Percentiles rank a stretch among this genome's conserved stretches.
phyloP scores from a whole-genome alignment of 2,329 filamentous ascomycete genomes.

The Periconia digitata region DNA sequence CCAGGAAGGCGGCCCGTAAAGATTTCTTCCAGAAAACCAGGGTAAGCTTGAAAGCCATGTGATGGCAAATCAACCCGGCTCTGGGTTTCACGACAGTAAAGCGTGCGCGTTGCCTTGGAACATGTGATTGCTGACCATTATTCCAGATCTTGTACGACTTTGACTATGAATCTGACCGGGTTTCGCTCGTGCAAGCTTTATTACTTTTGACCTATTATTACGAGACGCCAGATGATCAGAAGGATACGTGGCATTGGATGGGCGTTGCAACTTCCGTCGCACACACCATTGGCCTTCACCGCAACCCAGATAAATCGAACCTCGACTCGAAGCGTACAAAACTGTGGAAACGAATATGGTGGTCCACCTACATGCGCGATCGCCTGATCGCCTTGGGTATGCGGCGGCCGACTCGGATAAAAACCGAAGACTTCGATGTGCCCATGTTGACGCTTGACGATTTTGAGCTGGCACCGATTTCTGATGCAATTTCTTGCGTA shows the following conservation, averaged over 20 bases:
- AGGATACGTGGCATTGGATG: constrained; percentile 99
- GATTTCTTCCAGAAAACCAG: constrained; percentile 87
- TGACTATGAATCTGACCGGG: constrained; percentile 88
- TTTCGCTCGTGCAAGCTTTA: constrained; percentile 83
- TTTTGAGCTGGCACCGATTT: constrained; percentile 74
- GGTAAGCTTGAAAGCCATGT: constrained; percentile 53
- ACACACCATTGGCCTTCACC: constrained; percentile 89
- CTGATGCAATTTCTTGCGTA: constrained; percentile 69
- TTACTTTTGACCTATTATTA: constrained; percentile 98
- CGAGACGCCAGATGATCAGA: constrained; percentile 93
- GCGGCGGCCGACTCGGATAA: constrained; percentile 88
- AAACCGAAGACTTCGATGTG: constrained; percentile 90
- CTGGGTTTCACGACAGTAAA: too few species aligned
- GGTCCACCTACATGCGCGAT: constrained; percentile 96
- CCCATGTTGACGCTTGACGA: constrained; percentile 84
- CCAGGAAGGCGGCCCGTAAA: constrained; percentile 79
- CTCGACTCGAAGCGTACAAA: constrained; percentile 75
- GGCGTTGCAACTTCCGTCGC: constrained; percentile 90
- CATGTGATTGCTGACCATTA: neutral
- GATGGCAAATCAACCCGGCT: too few species aligned
- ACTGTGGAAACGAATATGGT: constrained; percentile 96
- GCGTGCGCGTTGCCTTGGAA: too few species aligned
- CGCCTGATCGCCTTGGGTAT: constrained; percentile 90
- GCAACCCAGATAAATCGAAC: constrained; percentile 76
- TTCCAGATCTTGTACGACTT: constrained; percentile 83